phyloP scores from a whole-genome alignment of 106 monocot genomes.

The Allium cepa region DNA sequence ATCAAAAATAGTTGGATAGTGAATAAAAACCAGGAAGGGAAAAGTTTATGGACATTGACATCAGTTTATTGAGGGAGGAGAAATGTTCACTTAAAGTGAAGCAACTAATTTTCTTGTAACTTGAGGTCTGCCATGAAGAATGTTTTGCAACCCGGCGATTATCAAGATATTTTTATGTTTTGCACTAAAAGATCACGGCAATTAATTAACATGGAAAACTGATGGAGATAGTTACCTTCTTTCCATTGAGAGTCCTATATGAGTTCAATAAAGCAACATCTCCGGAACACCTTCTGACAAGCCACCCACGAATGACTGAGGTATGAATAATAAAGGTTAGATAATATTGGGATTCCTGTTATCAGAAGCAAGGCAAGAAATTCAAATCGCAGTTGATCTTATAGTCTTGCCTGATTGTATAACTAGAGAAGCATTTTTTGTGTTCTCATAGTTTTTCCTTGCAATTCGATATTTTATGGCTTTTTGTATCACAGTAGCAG shows the following conservation, averaged over 20 bases:
- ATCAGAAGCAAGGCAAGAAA: not conserved
- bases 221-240: constrained; percentile 40
- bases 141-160: too few relatives aligned
- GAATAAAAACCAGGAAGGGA: too few relatives aligned
- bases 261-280: constrained; percentile 35
- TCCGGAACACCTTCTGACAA: constrained; percentile 73
- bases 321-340: not conserved
- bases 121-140: too few relatives aligned
- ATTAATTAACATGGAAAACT: not conserved
- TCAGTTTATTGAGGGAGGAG: too few relatives aligned
- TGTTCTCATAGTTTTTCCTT: constrained; percentile 46
- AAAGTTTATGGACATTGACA: too few relatives aligned
- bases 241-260: constrained; percentile 17
- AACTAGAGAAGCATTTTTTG: constrained; percentile 51
- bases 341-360: not conserved
- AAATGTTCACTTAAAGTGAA: too few relatives aligned
- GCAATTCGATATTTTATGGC: constrained; percentile 32
- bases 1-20: too few relatives aligned
- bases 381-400: too few relatives aligned
- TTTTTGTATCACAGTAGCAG: constrained; percentile 64
- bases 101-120: too few relatives aligned
- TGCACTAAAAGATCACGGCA: too few relatives aligned
- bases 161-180: too few relatives aligned
- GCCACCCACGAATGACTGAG: constrained; percentile 73
- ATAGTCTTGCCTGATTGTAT: constrained; percentile 76